Evolutionary conservation across 23 red algal species (phyloP).

Genomic region (Cyanidiococcus yangmingshanensis): DNA sequence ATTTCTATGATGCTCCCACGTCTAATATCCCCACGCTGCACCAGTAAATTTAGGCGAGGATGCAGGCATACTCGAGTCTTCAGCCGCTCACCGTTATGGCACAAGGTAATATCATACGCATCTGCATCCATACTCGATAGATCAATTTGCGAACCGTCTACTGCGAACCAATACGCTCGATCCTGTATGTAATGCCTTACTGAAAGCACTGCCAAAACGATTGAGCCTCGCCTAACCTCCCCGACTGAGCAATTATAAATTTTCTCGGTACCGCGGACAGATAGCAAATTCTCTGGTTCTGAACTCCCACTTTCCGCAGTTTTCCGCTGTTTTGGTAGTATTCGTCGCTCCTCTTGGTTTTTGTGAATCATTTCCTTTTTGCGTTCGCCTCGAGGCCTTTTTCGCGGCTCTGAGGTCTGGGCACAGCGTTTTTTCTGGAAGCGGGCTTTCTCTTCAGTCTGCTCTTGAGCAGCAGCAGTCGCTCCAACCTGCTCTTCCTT

Average conservation of each 20-base stretch:
- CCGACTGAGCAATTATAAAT: background rate
- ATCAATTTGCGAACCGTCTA: background rate
- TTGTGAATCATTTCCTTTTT: no score
- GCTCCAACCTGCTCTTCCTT: no score
- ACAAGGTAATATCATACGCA: constrained; percentile 2
- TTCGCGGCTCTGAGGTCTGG: no score
- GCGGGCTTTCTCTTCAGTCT: no score
- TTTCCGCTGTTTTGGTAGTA: no score
- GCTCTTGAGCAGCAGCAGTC: no score
- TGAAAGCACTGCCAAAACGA: background rate
- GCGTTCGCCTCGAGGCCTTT: no score
- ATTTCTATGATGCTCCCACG: background rate
- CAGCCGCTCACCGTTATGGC: background rate
- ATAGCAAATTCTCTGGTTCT: no score
- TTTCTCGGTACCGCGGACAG: background rate
- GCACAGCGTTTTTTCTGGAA: no score
- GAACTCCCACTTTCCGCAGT: no score
- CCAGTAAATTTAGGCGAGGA: background rate
- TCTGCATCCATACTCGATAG: background rate
- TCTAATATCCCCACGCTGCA: background rate
- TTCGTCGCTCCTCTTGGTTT: no score
- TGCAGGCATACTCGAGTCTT: background rate
- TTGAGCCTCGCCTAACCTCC: background rate
- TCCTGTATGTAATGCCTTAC: constrained; percentile 9
- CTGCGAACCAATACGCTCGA: background rate